Conservation (phyloP, 179 eudicot species). For the Carnegiea gigantea region DNA sequence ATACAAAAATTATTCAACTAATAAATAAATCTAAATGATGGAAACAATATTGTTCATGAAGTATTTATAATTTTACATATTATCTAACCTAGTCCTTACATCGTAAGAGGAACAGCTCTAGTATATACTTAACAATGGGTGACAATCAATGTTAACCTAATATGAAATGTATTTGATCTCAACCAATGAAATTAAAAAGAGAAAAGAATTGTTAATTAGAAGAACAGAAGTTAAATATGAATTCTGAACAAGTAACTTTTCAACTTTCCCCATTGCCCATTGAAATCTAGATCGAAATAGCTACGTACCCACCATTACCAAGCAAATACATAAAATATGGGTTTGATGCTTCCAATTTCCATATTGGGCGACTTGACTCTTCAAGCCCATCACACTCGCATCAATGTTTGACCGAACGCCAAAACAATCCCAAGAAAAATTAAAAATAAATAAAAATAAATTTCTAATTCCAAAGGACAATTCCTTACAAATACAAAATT, state of each 20-base stretch:
- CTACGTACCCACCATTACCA: not conserved
- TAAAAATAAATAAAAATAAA: not conserved
- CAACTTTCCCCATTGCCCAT: slow-evolving; percentile 12
- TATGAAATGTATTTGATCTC: not conserved
- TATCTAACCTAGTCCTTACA: no score
- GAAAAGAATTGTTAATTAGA: not conserved
- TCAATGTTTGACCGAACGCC: slow-evolving; percentile 13
- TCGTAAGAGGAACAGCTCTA: no score
- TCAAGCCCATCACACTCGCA: not conserved
- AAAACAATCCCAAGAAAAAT: not conserved
- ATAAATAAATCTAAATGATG: no score
- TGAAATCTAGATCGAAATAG: slow-evolving; percentile 13
- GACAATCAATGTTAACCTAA: no score
- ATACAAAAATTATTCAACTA: no score
- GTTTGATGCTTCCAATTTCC: slow-evolving; percentile 13
- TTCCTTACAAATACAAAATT: not conserved
- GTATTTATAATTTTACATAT: no score
- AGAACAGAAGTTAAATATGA: not conserved
- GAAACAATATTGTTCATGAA: no score
- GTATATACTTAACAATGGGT: no score
- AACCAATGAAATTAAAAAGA: no score
- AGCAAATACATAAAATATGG: not conserved
- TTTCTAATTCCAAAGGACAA: not conserved
- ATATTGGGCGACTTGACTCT: slow-evolving; percentile 17
- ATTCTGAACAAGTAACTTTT: not conserved